Base-by-base conservation (phyloP, 495 filamentous ascomycete species). In the Penicillium verhagenii region DNA sequence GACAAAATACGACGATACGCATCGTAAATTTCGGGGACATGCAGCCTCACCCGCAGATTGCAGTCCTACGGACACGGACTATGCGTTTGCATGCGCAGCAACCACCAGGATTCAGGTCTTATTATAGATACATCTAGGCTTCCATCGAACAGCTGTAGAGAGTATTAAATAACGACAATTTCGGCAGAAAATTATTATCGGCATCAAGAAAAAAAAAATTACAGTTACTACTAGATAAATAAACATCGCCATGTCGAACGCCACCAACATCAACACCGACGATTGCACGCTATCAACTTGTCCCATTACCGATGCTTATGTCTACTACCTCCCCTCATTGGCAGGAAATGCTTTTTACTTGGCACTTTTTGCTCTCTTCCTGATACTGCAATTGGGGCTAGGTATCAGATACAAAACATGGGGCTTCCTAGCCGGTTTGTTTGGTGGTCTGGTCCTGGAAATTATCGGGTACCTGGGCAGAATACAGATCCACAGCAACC, bases 381-480 rank as follows among this genome's bases (percentile, higher is more conserved):
- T 76, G n/a, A 19, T 64, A 14, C 48, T 40, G 9, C 73, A 78
- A 44, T 28, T 72, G 19, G 54, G 39, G 24, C 52, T 69, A 9
- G 68, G 68, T 8, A 54, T 67, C 5, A 24, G 56, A 19, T 67
- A 63, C 39, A 58, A 61, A 50, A 69, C 63, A 38, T 73, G 71
- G 70, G 60, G 48, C 23, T 72, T 60, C 52, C 48, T 63, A 52
- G 57, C 49, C 8, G 61, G 58, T 14, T 61, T 68, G 56, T 13
- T 39, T 19, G 48, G 50, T 1, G 70, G 67, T 2, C 61, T 72
- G 4, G 37, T 74, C 23, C 60, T 73, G 9, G 75, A 79, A 53
- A 56, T 79, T 14, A 25, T 69, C 14, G 75, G 75, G 35, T 77
- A 79, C 49, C 44, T 64, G 2, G 72, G 66, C 4, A 66, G 75